A percentile compares a stretch with the other conserved stretches of the same genome.
Evolutionary conservation across 2,329 filamentous ascomycete genomes (phyloP).

Genomic region (Curvularia sp.): DNA sequence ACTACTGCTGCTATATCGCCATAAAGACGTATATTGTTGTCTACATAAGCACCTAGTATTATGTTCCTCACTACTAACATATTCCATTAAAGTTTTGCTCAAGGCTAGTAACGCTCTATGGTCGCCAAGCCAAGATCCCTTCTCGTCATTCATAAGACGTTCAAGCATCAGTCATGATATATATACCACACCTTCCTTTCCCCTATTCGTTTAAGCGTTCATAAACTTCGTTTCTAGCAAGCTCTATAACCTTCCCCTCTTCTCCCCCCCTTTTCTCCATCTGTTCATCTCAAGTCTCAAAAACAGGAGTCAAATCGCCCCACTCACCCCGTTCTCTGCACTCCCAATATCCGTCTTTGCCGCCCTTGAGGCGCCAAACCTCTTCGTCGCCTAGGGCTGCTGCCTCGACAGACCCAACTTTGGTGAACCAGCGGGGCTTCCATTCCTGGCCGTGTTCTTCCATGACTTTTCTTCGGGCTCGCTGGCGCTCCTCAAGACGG

Average conservation of each 20-base stretch:
- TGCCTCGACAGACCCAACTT: slow-evolving; percentile 56
- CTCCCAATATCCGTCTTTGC: slow-evolving; percentile 94
- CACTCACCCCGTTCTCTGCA: slow-evolving; percentile 74
- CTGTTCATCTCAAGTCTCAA: slow-evolving; percentile 46
- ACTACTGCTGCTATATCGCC: too few species aligned
- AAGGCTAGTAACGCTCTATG: too few species aligned
- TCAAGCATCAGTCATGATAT: not conserved
- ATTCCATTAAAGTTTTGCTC: too few species aligned
- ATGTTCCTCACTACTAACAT: too few species aligned
- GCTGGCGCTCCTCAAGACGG: slow-evolving; percentile 83
- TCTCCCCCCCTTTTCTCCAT: not conserved
- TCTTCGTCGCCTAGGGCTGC: slow-evolving; percentile 51
- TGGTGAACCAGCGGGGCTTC: slow-evolving; percentile 84
- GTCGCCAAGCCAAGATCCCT: too few species aligned
- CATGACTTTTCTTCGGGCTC: slow-evolving; percentile 73
- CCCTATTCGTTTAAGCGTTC: not conserved
- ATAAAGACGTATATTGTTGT: too few species aligned
- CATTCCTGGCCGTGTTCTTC: slow-evolving; percentile 77
- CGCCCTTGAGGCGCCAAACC: slow-evolving; percentile 70
- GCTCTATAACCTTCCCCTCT: too few species aligned
- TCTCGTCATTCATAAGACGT: too few species aligned
- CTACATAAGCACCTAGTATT: too few species aligned
- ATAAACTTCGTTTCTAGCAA: not conserved
- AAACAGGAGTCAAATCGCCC: slow-evolving; percentile 64
- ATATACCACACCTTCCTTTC: not conserved